These are phyloP conservation scores for Dactylorhiza incarnata DNA, from an alignment of 106 monocot species.

Conservation along the genomic window DNA sequence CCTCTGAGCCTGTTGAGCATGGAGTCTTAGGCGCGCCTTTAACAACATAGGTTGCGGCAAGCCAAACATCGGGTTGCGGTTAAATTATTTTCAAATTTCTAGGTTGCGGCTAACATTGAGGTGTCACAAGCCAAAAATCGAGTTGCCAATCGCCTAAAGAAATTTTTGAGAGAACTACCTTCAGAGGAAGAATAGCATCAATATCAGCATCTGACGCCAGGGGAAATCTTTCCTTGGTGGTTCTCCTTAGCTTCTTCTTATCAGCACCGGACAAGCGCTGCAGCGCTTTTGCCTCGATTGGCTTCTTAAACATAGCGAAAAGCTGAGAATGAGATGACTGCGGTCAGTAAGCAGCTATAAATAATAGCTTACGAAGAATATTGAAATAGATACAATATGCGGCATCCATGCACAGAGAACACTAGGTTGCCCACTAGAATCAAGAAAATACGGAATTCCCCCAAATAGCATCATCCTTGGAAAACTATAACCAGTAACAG, in stretches of 20 bases:
- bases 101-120: no score
- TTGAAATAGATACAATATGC: neutral
- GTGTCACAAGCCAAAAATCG: no score
- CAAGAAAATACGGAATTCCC: neutral
- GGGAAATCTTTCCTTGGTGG: constrained; percentile 64
- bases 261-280: constrained; percentile 89
- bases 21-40: no score
- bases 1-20: no score
- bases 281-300: constrained; percentile 57
- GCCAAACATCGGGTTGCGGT: no score
- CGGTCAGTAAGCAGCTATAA: neutral
- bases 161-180: no score
- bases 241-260: constrained; percentile 85
- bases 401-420: neutral
- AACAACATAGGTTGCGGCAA: no score
- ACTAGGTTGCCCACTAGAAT: neutral
- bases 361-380: neutral
- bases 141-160: no score
- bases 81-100: no score
- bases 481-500: neutral
- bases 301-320: constrained; percentile 78
- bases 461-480: neutral
- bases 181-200: constrained; percentile 75
- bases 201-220: constrained; percentile 77
- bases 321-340: neutral